Base-by-base conservation (phyloP, 495 filamentous ascomycete species). In the Aspergillus wentii region DNA sequence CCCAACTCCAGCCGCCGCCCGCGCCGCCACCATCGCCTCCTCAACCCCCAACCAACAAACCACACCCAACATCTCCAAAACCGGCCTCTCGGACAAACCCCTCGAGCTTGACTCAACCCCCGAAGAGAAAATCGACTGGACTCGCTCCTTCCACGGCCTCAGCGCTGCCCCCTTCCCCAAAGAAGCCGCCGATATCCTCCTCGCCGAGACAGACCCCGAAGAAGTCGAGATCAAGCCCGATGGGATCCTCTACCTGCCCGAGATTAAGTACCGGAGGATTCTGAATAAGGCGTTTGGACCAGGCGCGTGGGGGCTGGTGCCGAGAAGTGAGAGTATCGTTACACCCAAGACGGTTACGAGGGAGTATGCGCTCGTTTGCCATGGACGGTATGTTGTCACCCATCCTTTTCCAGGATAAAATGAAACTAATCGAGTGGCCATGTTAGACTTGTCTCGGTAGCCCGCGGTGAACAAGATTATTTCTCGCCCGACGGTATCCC, bases 191-290 rank as follows among this genome's bases (percentile, higher is more conserved):
- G 75, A 82, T 19, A 66, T 89, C 4, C 64, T 98, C 33, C 73
- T 88, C 40, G 73, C 76, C 19, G 78, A 78, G 16, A 66, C 89
- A 8, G 62, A 78, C 23, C 62, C 73, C 5, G 75, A 85, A 13
- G 91, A 97, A 61, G 78, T 98, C 30, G 92, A 98, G 72, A 80
- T 97, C 52, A 98, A 98, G 69, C 84, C 86, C 17, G 92, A 98
- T 64, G 92, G 92, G 19, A 94, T 98, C 49, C 69, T 96, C 32
- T 98, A 96, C 57, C 73, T 98, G 38, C 92, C 92, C 10, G 92
- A 98, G 75, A 98, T 98, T 69, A 98, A 98, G 62, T 98, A 98
- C 63, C 72, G 92, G 16, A 72, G 92, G 26, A 95, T 96, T 40
- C 64, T 98, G 47, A 96, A 96, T 54, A 56, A 66, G 26, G 89